phyloP scores from a whole-genome alignment of 768 basidiomycete species.

The Fistulinella prunicolor region DNA sequence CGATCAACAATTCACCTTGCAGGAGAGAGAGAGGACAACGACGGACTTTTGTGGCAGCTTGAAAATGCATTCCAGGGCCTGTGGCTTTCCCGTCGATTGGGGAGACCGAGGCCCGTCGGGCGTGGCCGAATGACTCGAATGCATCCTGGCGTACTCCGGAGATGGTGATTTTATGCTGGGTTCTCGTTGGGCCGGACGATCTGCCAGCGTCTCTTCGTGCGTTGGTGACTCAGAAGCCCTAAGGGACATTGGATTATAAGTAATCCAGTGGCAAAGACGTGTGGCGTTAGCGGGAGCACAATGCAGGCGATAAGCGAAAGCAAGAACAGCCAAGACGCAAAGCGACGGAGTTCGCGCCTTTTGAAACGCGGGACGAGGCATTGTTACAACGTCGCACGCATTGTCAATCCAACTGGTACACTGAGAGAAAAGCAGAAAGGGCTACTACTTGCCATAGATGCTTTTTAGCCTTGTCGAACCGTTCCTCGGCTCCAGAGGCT shows the following conservation, averaged over 20 bases:
- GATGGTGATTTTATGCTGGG: slow-evolving; percentile 15
- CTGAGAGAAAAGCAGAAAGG: slow-evolving; percentile 5
- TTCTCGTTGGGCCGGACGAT: slow-evolving; percentile 15
- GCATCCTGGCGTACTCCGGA: slow-evolving; percentile 23
- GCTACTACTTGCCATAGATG: slow-evolving; percentile 32
- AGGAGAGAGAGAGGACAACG: slow-evolving; percentile 8
- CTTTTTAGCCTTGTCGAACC: slow-evolving; percentile 37
- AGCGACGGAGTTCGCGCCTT: slow-evolving; percentile 15
- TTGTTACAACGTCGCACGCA: slow-evolving; percentile 11
- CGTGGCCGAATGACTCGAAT: slow-evolving; percentile 16
- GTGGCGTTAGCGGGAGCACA: slow-evolving; percentile 32
- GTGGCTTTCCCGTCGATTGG: slow-evolving; percentile 18
- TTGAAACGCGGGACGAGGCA: slow-evolving; percentile 11
- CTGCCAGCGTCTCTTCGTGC: slow-evolving; percentile 19
- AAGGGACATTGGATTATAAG: slow-evolving; percentile 18
- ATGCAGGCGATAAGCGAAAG: slow-evolving; percentile 23
- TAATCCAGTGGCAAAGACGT: slow-evolving; percentile 19
- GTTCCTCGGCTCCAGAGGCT: slow-evolving; percentile 25
- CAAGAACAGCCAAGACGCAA: slow-evolving; percentile 7
- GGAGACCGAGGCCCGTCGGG: slow-evolving; percentile 21
- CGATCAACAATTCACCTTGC: slow-evolving; percentile 23
- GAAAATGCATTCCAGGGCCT: slow-evolving; percentile 19
- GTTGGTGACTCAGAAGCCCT: slow-evolving; percentile 33
- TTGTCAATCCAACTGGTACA: slow-evolving; percentile 2
- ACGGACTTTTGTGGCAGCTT: slow-evolving; percentile 27